Base-by-base conservation (phyloP, 1,284 basidiomycete species). In the Xerocomus minutiporus region DNA sequence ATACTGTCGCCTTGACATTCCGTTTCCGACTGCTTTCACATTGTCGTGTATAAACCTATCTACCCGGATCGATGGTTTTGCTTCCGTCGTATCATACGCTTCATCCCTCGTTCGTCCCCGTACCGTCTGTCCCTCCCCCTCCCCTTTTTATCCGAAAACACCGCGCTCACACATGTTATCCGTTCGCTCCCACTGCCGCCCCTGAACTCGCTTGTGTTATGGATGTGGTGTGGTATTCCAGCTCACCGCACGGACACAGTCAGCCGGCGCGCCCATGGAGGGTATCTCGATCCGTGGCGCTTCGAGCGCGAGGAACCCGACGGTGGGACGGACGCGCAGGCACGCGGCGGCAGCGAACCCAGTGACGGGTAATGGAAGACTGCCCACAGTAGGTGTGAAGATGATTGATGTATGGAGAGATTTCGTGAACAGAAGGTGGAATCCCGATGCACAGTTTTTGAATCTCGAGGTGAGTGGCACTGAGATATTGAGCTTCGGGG, bases 381-480 rank as follows among this genome's bases (percentile, higher is more conserved):
- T 38, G 32, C 17, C 59, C 20, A 55, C 61, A 23, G 60, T 53
- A 6, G 63, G 61, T 25, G 47, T 59, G 51, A 81, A 76, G 58
- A 63, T 74, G 26, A 68, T 89, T 23, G 84, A 87, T 52, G 67
- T 80, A 28, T 88, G 87, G 84, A 77, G 78, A 62, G 78, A 86
- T 60, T 77, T 91, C 62, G 83, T 92, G 29, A 71, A 81, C 56
- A 80, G 74, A 56, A 77, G 88, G 48, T 92, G 81, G 76, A 83
- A 87, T 67, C 64, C 82, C 5, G 81, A 88, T 41, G 68, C 74
- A 3, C 79, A 78, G 58, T 91, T 86, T 66, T 75, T 93, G 47
- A 91, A 93, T 65, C 82, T 93, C 48, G 88, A 89, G 74, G 88
- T 89, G 65, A 68, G 82, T 56, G 29, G 43, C 23, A 9, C 36